Evolutionary conservation across 2,329 filamentous ascomycete genomes (phyloP).

Genomic region (Epichloe amarillans): DNA sequence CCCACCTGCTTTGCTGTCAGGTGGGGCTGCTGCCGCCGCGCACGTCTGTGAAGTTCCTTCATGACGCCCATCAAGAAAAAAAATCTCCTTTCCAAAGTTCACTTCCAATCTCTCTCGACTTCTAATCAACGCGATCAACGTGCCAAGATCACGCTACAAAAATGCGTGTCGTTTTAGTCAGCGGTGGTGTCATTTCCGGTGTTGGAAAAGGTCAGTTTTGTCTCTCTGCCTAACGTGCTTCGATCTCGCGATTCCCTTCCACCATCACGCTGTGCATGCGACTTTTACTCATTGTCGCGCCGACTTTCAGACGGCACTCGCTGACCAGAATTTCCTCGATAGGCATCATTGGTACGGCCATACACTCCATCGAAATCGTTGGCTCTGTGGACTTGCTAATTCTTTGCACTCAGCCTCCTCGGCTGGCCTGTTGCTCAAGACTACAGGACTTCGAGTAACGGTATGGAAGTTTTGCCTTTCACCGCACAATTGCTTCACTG

Average conservation of each 20-base stretch:
- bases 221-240: not conserved
- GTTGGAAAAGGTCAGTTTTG: constrained; percentile 40
- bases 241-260: not conserved
- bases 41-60: not conserved
- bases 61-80: not conserved
- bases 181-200: constrained; percentile 39
- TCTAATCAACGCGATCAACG: not conserved
- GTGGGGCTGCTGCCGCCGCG: not conserved
- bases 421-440: constrained; percentile 41
- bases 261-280: not conserved
- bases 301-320: not conserved
- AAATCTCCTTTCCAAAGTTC: not conserved
- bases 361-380: no score
- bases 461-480: constrained; percentile 1
- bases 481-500: not conserved
- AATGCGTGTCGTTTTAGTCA: constrained; percentile 18
- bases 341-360: constrained; percentile 6
- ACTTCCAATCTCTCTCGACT: not conserved
- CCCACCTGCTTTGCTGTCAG: not conserved
- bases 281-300: not conserved
- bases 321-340: not conserved
- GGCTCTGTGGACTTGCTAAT: not conserved
- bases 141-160: not conserved
- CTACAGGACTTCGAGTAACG: constrained; percentile 14
- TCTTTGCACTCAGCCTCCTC: constrained; percentile 40